Percentiles rank a stretch among this genome's conserved stretches.
Evolutionary conservation across 2,329 filamentous ascomycete genomes (phyloP).

Genomic region (Colletotrichum tofieldiae): DNA sequence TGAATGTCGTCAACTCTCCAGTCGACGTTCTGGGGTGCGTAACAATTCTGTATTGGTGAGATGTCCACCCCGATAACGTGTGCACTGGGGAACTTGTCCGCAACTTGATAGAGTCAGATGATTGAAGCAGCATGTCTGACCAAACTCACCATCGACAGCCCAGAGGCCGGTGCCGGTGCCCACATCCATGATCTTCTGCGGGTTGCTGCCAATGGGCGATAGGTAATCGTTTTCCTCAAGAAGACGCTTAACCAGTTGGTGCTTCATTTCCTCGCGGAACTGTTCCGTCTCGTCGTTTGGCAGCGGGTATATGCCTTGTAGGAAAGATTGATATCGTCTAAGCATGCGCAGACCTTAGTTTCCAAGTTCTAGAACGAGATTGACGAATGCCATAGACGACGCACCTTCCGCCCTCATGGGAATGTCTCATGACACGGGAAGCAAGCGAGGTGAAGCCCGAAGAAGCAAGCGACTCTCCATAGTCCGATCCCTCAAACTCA

Average conservation of each 20-base stretch:
- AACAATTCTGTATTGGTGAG: slow-evolving; percentile 60
- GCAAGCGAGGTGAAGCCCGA: slow-evolving; percentile 60
- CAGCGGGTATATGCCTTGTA: slow-evolving; percentile 63
- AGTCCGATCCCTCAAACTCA: slow-evolving; percentile 55
- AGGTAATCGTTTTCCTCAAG: slow-evolving; percentile 59
- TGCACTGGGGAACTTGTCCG: slow-evolving; percentile 61
- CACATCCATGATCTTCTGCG: slow-evolving; percentile 66
- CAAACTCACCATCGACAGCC: slow-evolving; percentile 66
- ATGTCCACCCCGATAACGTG: slow-evolving; percentile 63
- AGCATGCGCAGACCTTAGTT: slow-evolving; percentile 16
- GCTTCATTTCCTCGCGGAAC: slow-evolving; percentile 64
- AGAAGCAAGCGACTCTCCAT: slow-evolving; percentile 54
- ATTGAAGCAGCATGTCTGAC: not conserved
- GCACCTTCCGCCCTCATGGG: slow-evolving; percentile 43
- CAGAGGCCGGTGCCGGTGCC: slow-evolving; percentile 69
- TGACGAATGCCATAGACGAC: slow-evolving; percentile 3
- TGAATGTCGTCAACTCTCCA: slow-evolving; percentile 67
- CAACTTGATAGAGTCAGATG: slow-evolving; percentile 53
- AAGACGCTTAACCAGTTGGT: slow-evolving; percentile 65
- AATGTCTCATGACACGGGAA: slow-evolving; percentile 42
- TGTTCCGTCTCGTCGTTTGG: slow-evolving; percentile 69
- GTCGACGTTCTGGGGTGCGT: slow-evolving; percentile 70
- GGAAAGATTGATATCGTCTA: slow-evolving; percentile 66
- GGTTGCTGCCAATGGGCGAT: slow-evolving; percentile 60
- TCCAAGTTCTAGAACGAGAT: not conserved